Evolutionary conservation across 1,284 basidiomycete genomes (phyloP), one percentile per base, ranked within the genome.

Genomic region (Trametes versicolor): DNA sequence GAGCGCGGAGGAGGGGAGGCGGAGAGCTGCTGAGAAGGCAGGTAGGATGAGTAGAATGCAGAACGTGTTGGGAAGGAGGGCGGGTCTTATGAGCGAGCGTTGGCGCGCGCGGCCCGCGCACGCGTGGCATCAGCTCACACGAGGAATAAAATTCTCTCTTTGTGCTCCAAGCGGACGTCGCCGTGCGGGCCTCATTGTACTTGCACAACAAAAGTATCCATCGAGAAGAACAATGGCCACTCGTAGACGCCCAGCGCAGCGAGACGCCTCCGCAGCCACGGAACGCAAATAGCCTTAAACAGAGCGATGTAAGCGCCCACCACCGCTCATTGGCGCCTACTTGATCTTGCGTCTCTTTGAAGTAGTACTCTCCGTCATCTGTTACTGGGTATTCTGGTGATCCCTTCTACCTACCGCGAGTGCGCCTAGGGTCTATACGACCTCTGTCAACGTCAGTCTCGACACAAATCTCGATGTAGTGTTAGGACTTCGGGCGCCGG

Each of bases 161-260:
- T 62, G 60, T 62, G 54, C 54, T 50, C 19, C 13, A 36, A 12
- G 52, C 23, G 36, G 47, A 53, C 37, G 60, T 62, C 54, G 60
- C 41, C 54, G 60, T 25, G 54, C 27, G 19, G n/a, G 53, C 60
- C 60, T 32, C 60, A 62, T 62, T 62, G 60, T 62, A 57, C 60
- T 62, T 25, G 47, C 36, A 62, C 53, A 62, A 62, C 60, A 62
- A 62, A 62, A 62, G 47, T 51, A 57, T 32, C 53, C 54, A 13
- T 23, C 27, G n/a, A 13, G 34, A n/a, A 57, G 60, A 62, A 62
- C 60, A 62, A 62, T 62, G 54, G 52, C 19, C 25, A 3, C 32
- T 2, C n/a, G 25, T 21, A 51, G 54, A 21, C 60, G 60, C 60
- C 47, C 48, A 15, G 4, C 27, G 15, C 32, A 9, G n/a, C 34